Conservation (phyloP, 805 yeast species). For the Cyberlindnera xylosilytica region DNA sequence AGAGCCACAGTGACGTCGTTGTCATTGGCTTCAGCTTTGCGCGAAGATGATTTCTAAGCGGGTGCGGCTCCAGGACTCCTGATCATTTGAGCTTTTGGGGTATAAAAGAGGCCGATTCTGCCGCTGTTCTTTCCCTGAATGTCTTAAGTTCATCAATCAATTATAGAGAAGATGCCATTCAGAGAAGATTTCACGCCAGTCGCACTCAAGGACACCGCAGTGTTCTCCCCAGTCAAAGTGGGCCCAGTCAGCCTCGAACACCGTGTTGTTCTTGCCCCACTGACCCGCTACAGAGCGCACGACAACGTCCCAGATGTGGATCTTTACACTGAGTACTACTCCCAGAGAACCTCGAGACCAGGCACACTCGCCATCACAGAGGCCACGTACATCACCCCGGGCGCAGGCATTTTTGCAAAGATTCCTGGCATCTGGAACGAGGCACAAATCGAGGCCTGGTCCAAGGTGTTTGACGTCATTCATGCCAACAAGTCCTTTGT, state of each 20-base stretch:
- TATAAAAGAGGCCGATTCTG: too few relatives aligned
- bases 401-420: constrained; percentile 38
- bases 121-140: background rate
- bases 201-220: constrained; percentile 19
- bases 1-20: too few relatives aligned
- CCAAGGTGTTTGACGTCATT: constrained; percentile 41
- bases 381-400: constrained; percentile 46
- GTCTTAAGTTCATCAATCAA: background rate
- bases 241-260: constrained; percentile 33
- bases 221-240: constrained; percentile 39
- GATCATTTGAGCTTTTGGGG: too few relatives aligned
- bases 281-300: constrained; percentile 39
- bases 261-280: constrained; percentile 46
- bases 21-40: too few relatives aligned
- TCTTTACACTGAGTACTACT: constrained; percentile 38
- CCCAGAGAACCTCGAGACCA: constrained; percentile 46
- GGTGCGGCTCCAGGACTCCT: background rate
- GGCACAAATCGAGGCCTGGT: constrained; percentile 47
- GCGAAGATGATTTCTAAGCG: background rate
- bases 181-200: background rate
- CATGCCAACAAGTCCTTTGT: constrained; percentile 45
- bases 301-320: constrained; percentile 1
- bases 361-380: constrained; percentile 60
- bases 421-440: constrained; percentile 50
- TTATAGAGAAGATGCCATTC: background rate